phyloP scores from a whole-genome alignment of 345 rosid genomes.

The Raphanus raphanistrum region DNA sequence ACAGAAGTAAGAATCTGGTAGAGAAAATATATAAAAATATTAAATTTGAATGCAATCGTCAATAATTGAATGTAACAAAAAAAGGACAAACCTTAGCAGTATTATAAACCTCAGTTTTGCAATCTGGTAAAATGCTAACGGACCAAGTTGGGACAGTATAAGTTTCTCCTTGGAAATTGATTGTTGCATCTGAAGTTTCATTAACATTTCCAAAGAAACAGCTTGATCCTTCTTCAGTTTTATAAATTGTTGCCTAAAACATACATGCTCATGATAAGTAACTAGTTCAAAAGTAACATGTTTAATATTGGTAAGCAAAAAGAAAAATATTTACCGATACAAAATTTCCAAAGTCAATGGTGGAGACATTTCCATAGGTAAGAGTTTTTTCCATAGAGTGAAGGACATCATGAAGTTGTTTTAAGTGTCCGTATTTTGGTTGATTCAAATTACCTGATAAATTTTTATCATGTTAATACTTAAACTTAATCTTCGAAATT shows the following conservation, averaged over 20 bases:
- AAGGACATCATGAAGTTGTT: constrained; percentile 57
- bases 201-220: constrained; percentile 62
- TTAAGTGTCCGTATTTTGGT: constrained; percentile 78
- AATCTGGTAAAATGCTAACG: constrained; percentile 59
- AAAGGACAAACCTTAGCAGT: constrained; percentile 49
- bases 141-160: constrained; percentile 63
- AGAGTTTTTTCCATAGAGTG: constrained; percentile 55
- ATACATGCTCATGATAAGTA: neutral
- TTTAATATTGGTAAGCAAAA: neutral
- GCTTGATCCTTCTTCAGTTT: constrained; percentile 44
- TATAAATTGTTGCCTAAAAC: constrained; percentile 49
- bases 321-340: constrained; percentile 33
- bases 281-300: neutral
- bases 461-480: neutral
- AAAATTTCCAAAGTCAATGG: constrained; percentile 41
- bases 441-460: constrained; percentile 60
- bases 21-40: neutral
- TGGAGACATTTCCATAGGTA: constrained; percentile 51
- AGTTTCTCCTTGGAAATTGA: constrained; percentile 44
- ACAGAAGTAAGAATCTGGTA: neutral
- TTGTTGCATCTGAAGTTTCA: constrained; percentile 39
- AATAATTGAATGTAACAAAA: neutral
- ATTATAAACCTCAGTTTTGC: constrained; percentile 48
- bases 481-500: neutral
- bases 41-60: neutral